Evolutionary conservation across 352 stramenopile species (phyloP).

Genomic region (Globisporangium lucens): DNA sequence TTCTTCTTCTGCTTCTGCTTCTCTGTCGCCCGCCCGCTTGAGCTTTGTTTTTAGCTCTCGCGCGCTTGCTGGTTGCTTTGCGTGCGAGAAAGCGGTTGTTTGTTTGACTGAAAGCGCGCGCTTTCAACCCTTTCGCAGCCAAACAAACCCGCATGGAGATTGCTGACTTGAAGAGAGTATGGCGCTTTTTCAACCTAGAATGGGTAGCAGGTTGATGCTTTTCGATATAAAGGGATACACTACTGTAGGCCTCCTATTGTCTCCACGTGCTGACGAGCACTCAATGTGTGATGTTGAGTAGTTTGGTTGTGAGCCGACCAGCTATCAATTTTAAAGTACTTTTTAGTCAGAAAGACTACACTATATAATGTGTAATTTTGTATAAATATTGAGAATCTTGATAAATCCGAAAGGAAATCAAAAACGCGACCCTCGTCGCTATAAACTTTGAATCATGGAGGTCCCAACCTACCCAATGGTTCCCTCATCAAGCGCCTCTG

Average conservation of each 20-base stretch:
- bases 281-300: too few species aligned
- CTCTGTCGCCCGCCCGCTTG: neutral
- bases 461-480: too few species aligned
- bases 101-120: neutral
- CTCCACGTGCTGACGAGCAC: neutral
- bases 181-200: neutral
- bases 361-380: too few species aligned
- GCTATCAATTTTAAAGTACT: too few species aligned
- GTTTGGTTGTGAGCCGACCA: too few species aligned
- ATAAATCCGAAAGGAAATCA: too few species aligned
- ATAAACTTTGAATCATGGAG: too few species aligned
- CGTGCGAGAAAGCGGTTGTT: neutral
- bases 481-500: too few species aligned
- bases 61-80: neutral
- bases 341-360: too few species aligned
- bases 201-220: neutral
- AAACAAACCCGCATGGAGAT: neutral
- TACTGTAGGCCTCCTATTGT: neutral
- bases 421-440: too few species aligned
- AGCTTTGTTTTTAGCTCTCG: too few species aligned
- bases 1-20: neutral
- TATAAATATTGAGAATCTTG: too few species aligned
- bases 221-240: neutral
- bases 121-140: slow-evolving; percentile 7
- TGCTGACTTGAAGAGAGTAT: slow-evolving; percentile 2